Base-by-base conservation (phyloP, 2,329 filamentous ascomycete species). In the Corynespora cassiicola region DNA sequence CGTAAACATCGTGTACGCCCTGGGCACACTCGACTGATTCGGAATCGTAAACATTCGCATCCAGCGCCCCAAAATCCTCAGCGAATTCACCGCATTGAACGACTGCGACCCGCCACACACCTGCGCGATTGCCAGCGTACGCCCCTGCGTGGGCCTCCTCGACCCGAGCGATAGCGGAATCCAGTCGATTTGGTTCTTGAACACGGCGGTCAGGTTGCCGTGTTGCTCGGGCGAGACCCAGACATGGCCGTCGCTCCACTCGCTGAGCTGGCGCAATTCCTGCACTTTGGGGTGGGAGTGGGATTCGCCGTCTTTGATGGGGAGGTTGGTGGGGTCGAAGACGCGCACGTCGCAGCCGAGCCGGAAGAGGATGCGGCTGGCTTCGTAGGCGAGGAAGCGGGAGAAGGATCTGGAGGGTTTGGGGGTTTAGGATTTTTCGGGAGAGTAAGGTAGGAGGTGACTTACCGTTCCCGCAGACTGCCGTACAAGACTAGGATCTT, bases 181-280 rank as follows among this genome's bases (percentile, higher is more conserved):
- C 84, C 84, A 86, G 61, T 87, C 84, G 31, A 86, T 86, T 48
- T 86, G 82, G 48, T 84, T 84, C 48, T 86, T 86, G 72, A 86
- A 86, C 0, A 86, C 78, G 4, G 76, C 81, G 0, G 82, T 85
- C 25, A 86, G 50, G 47, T 81, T 85, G 0, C 84, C 84, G 47
- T 87, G 83, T 63, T 86, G 83, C 55, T 87, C 84, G 0, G 82
- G 82, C 7, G 77, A 80, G 7, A 83, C 68, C 84, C 83, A 86
- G 11, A 86, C 52, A 52, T 86, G 84, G 0, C 82, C 84, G 52
- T 87, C 82, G 36, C 79, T 84, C 84, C 83, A 87, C 8, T 62
- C 68, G 46, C 78, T 82, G 1, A 87, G 70, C 6, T 76, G 71
- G 3, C 83, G 74, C 5, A 86, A 71, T 54, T 86, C 84, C 47